Evolutionary conservation across 306 rosid species (phyloP), one percentile per base, ranked within the genome.

Genomic region (Dalbergia cochinchinensis): DNA sequence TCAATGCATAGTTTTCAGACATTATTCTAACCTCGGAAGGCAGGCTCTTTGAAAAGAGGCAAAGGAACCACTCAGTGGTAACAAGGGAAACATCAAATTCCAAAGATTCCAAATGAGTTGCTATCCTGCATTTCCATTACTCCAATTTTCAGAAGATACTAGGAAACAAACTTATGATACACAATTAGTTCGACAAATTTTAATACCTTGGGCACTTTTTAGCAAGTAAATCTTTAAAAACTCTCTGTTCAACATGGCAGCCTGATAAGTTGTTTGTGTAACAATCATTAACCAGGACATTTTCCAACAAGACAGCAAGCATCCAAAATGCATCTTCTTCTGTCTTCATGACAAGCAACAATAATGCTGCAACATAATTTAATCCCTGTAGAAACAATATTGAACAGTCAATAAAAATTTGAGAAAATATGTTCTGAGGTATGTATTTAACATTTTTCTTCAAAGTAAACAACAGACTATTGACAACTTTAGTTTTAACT

Each of bases 241-340:
- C 99, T 79, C 99, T 91, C 84, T 96, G 99, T 82, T 96, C 99
- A 48, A 96, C 99, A 82, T 96, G 99, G 85, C 98, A 96, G 85
- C 99, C 99, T 0, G 99, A 93, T 86, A 96, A 85, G 85, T 96
- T 96, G 74, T 53, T 93, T 10, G 99, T 91, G 87, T 96, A 96
- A 86, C 99, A 96, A 86, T 96, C 97, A 80, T 79, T 89, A 71
- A 96, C 99, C 78, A 93, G 80, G 71, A 96, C 99, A 81, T 91
- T 89, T 89, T 96, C 99, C 89, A 96, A 82, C 59, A 96, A 89
- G 53, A 96, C 98, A 4, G 99, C 94, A 61, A 93, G 94, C 98
- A 96, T 96, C 99, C 98, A 96, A 85, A 96, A 96, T 78, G 99
- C 98, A 71, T 96, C 99, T 86, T 96, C 98, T 74, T 96, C 99